Evolutionary conservation across 495 filamentous ascomycete species (phyloP).

Genomic region (Penicillium taxi): DNA sequence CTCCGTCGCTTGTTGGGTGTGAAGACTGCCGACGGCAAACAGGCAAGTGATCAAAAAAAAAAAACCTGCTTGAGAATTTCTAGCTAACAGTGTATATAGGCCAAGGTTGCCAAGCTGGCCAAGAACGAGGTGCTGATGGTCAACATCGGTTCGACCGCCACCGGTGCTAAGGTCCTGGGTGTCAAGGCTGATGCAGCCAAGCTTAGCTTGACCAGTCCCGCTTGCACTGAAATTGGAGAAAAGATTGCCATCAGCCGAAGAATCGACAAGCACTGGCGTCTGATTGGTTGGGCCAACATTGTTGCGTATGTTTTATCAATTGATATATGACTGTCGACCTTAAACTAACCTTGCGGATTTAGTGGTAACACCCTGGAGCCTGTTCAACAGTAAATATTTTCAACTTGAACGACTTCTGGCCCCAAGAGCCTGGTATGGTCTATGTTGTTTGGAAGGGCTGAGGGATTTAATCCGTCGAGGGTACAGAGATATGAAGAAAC

Average conservation of each 20-base stretch:
- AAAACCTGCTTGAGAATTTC: neutral
- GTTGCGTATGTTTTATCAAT: slow-evolving; percentile 48
- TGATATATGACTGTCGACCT: neutral
- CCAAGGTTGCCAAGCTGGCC: slow-evolving; percentile 92
- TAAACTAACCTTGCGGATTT: slow-evolving; percentile 15
- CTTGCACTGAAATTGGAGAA: slow-evolving; percentile 89
- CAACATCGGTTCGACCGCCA: slow-evolving; percentile 95
- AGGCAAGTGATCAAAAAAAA: slow-evolving; percentile 39
- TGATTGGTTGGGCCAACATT: slow-evolving; percentile 96
- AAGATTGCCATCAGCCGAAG: slow-evolving; percentile 93
- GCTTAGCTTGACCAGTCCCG: slow-evolving; percentile 76
- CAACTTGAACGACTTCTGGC: slow-evolving; percentile 13
- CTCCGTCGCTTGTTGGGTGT: slow-evolving; percentile 90
- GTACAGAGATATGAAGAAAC: too few species aligned
- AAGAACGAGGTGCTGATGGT: slow-evolving; percentile 99
- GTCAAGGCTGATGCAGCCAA: slow-evolving; percentile 97
- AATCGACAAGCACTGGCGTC: slow-evolving; percentile 98
- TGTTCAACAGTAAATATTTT: slow-evolving; percentile 34
- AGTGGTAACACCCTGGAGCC: slow-evolving; percentile 50
- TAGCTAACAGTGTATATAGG: slow-evolving; percentile 22
- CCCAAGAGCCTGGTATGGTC: slow-evolving; percentile 7
- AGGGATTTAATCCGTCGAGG: too few species aligned
- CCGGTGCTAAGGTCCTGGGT: slow-evolving; percentile 87
- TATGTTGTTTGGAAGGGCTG: slow-evolving; percentile 3
- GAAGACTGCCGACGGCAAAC: slow-evolving; percentile 95